Evolutionary conservation across 2,329 filamentous ascomycete genomes (phyloP).

Genomic region (Fusarium phyllophilum): DNA sequence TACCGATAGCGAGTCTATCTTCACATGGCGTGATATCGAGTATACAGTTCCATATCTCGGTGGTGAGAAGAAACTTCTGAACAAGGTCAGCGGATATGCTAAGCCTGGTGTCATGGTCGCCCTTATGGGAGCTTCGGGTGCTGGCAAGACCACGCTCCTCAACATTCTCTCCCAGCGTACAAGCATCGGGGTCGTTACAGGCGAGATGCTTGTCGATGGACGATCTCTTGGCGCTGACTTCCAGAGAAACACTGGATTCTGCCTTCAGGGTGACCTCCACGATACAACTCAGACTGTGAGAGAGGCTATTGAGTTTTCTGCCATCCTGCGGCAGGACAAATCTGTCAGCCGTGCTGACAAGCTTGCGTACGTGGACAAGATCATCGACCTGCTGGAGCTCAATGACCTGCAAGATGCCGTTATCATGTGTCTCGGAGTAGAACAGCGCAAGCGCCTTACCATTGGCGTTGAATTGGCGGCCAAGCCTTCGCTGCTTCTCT

Average conservation of each 20-base stretch:
- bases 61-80: conserved; percentile 48
- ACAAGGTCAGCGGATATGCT: conserved; percentile 76
- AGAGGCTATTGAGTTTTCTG: conserved; percentile 73
- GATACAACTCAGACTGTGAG: conserved; percentile 71
- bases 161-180: conserved; percentile 81
- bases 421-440: conserved; percentile 67
- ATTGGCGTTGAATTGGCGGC: conserved; percentile 63
- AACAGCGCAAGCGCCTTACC: conserved; percentile 65
- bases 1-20: conserved; percentile 55
- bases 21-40: conserved; percentile 76
- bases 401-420: conserved; percentile 69
- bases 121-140: conserved; percentile 82
- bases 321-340: conserved; percentile 67
- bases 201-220: conserved; percentile 82
- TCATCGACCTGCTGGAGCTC: conserved; percentile 73
- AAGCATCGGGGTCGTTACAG: conserved; percentile 76
- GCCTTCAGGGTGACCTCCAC: conserved; percentile 71
- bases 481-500: conserved; percentile 67
- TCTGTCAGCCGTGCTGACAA: conserved; percentile 68
- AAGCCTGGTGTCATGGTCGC: conserved; percentile 85
- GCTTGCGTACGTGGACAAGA: conserved; percentile 71
- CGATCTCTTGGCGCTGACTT: conserved; percentile 75
- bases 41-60: conserved; percentile 71
- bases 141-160: conserved; percentile 85
- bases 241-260: conserved; percentile 78